Evolutionary conservation across 768 basidiomycete species (phyloP).

Genomic region (Kwoniella shandongensis): DNA sequence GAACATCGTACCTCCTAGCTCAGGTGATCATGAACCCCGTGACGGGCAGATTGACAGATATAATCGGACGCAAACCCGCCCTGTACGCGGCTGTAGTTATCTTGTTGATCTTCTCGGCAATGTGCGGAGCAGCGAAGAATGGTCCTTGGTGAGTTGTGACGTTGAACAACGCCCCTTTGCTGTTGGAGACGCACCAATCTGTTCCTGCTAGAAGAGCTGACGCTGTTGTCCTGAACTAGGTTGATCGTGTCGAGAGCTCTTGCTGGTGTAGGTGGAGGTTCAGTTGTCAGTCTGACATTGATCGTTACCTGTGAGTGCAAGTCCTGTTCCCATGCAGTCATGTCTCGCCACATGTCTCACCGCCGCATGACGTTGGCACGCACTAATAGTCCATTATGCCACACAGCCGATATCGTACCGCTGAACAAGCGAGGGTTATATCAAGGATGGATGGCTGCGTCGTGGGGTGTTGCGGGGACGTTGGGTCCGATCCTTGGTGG

Average conservation of each 20-base stretch:
- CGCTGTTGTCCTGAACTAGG: constrained; percentile 9
- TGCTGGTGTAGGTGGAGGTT: constrained; percentile 48
- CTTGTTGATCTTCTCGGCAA: constrained; percentile 40
- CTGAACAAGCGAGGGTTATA: constrained; percentile 78
- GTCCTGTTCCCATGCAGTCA: not conserved
- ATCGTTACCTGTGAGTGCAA: constrained; percentile 28
- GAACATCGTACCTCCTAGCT: constrained; percentile 45
- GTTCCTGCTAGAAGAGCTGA: not conserved
- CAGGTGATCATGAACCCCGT: constrained; percentile 46
- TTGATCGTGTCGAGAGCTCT: constrained; percentile 38
- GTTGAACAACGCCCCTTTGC: not conserved
- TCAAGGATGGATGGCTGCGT: constrained; percentile 63
- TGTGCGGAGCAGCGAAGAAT: constrained; percentile 41
- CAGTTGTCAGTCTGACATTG: constrained; percentile 38
- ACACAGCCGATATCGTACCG: constrained; percentile 68
- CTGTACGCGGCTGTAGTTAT: constrained; percentile 36
- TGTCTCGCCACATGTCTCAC: no score
- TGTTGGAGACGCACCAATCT: not conserved
- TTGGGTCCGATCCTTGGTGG: constrained; percentile 80
- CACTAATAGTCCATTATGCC: no score
- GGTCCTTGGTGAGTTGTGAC: constrained; percentile 30
- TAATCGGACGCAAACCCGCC: constrained; percentile 46
- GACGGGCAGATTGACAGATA: constrained; percentile 49
- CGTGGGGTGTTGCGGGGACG: constrained; percentile 73
- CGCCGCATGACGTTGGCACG: no score